Conservation (phyloP, 768 basidiomycete genomes). For the Multifurca ochricompacta region DNA sequence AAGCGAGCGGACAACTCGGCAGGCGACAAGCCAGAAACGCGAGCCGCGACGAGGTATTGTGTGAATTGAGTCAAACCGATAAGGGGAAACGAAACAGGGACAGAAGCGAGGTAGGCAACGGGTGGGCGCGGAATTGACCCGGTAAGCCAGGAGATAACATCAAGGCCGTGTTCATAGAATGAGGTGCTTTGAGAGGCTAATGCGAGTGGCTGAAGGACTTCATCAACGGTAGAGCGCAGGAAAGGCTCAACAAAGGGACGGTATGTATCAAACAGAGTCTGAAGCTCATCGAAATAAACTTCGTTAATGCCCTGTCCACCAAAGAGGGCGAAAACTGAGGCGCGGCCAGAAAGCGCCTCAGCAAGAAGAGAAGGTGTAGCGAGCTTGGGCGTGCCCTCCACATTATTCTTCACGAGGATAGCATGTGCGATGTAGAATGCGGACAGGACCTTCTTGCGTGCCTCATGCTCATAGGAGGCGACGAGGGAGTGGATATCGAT, state of each 20-base stretch:
- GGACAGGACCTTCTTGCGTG: constrained; percentile 66
- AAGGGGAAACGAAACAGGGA: constrained; percentile 90
- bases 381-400: constrained; percentile 47
- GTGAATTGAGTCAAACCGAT: constrained; percentile 94
- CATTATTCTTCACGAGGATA: constrained; percentile 50
- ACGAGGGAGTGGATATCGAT: constrained; percentile 79
- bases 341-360: constrained; percentile 52
- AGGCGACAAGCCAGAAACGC: constrained; percentile 66
- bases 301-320: constrained; percentile 98
- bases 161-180: constrained; percentile 75
- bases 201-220: constrained; percentile 67
- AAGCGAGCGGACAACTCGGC: constrained; percentile 71
- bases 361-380: constrained; percentile 62
- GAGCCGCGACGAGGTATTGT: constrained; percentile 81
- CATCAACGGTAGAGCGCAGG: constrained; percentile 51
- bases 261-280: constrained; percentile 87
- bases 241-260: constrained; percentile 74
- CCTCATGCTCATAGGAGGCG: constrained; percentile 64
- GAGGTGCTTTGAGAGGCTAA: constrained; percentile 48
- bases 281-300: constrained; percentile 95
- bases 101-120: constrained; percentile 79
- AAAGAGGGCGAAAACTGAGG: constrained; percentile 85
- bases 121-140: constrained; percentile 65
- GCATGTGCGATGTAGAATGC: constrained; percentile 76
- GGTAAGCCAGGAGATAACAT: constrained; percentile 79